Evolutionary conservation across 169 alveolate species (phyloP), one percentile per base, ranked within the genome.

Genomic region (Eimeria sp.): DNA sequence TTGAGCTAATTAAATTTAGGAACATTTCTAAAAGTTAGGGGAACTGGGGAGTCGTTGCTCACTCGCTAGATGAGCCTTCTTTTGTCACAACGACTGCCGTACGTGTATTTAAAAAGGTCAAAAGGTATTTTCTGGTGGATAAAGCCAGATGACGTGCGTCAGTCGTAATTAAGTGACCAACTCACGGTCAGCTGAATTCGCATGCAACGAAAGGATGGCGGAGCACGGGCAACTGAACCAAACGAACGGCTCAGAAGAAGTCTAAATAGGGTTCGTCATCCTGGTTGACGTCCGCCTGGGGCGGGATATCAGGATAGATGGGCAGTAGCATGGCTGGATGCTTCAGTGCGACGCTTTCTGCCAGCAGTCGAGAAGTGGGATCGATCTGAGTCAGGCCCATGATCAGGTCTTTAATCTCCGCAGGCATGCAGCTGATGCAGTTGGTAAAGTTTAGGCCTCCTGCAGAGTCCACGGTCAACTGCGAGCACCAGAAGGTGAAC

Each of bases 271-370:
- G 61, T 2, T 20, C 91, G 27, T 83, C 91, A 18, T 83, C 91
- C 54, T 51, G 91, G 58, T 83, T 9, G 30, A 51, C 25, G 34
- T 83, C 91, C 57, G 47, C 73, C 91, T 54, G 91, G 9, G 70
- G 70, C 5, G 91, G 61, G 7, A 78, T 1, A 30, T 78, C 88
- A 9, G 88, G 88, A 47, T 47, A 43, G 47, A 87, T 87, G 61
- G 93, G 83, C 9, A 87, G 83, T 13, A 87, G 54, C 93, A 87
- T 87, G 18, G 93, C 93, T 13, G 93, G 93, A 49, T 87, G 83
- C 16, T 22, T 34, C 16, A 43, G 34, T 30, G 93, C 93, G 18
- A 63, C 93, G 10, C 0, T 4, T 47, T 61, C 82, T 16, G 93
- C 67, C 2, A 63, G 45, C 43, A 87, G 63, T 40, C 93, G 25